These are phyloP conservation scores for Kalmusia sp. DNA, from an alignment of 2,329 filamentous ascomycete genomes.

Conservation along the genomic window DNA sequence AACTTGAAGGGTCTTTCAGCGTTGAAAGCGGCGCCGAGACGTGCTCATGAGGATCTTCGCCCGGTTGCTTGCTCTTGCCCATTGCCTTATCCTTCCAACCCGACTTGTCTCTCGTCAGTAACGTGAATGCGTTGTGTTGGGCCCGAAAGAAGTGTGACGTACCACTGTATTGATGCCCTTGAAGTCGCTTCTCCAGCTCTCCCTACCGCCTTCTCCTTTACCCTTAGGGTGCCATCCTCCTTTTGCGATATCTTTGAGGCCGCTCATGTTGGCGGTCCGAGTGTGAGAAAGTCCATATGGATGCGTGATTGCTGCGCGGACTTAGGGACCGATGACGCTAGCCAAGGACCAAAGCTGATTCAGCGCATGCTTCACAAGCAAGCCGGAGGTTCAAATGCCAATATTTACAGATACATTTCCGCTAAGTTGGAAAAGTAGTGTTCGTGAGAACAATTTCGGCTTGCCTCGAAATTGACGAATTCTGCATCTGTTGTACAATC, in stretches of 20 bases:
- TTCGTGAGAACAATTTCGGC: too few relatives aligned
- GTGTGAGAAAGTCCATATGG: constrained; percentile 5
- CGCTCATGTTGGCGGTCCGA: constrained; percentile 34
- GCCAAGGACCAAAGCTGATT: constrained; percentile 15
- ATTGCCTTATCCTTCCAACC: constrained; percentile 65
- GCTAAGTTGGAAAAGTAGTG: too few relatives aligned
- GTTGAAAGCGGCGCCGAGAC: constrained; percentile 69
- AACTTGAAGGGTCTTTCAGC: constrained; percentile 77
- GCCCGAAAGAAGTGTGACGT: constrained; percentile 16
- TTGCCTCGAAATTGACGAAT: too few relatives aligned
- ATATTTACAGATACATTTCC: too few relatives aligned
- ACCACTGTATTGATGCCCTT: constrained; percentile 64
- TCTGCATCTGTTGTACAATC: too few relatives aligned
- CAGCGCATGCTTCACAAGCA: constrained; percentile 3
- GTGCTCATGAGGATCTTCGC: constrained; percentile 52
- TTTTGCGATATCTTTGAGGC: constrained; percentile 52
- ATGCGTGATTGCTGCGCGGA: constrained; percentile 10
- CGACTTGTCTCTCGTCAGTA: constrained; percentile 50
- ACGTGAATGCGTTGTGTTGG: constrained; percentile 9
- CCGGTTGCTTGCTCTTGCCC: constrained; percentile 60
- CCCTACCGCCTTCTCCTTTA: constrained; percentile 42
- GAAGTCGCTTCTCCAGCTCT: constrained; percentile 53
- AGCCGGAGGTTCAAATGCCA: too few relatives aligned
- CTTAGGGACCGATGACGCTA: constrained; percentile 27
- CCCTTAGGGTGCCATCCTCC: constrained; percentile 57